phyloP scores from a whole-genome alignment of 768 basidiomycete genomes.

The Suillus subluteus region DNA sequence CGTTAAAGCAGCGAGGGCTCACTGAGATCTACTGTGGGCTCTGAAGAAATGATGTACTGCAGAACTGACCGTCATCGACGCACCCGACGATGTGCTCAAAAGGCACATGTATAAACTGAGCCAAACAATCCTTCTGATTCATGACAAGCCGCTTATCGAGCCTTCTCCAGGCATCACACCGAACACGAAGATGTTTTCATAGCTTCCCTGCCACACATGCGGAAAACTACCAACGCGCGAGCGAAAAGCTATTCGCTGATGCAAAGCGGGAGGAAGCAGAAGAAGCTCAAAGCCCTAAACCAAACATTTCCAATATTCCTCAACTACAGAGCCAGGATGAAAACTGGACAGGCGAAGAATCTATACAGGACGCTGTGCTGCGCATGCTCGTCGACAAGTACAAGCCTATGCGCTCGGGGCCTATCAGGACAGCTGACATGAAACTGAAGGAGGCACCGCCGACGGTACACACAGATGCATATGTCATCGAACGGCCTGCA shows the following conservation, averaged over 20 bases:
- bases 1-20: no score
- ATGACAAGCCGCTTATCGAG: slow-evolving; percentile 7
- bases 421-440: slow-evolving; percentile 64
- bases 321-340: slow-evolving; percentile 50
- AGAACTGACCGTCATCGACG: no score
- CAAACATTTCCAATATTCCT: slow-evolving; percentile 24
- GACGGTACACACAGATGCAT: slow-evolving; percentile 30
- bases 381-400: slow-evolving; percentile 89
- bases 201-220: slow-evolving; percentile 8
- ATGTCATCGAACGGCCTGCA: slow-evolving; percentile 3
- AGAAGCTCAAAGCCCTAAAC: slow-evolving; percentile 22
- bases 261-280: slow-evolving; percentile 58
- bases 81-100: no score
- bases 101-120: background rate
- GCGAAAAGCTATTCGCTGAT: slow-evolving; percentile 68
- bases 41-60: no score
- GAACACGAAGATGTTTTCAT: background rate
- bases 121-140: slow-evolving; percentile 5
- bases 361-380: slow-evolving; percentile 67
- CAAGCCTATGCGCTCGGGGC: slow-evolving; percentile 73
- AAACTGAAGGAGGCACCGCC: slow-evolving; percentile 59
- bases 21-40: no score
- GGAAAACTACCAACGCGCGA: slow-evolving; percentile 39
- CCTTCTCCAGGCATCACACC: background rate
- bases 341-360: slow-evolving; percentile 83